phyloP scores from a whole-genome alignment of 371 early-diverging fungal species.

The Haplosporangium sp. region DNA sequence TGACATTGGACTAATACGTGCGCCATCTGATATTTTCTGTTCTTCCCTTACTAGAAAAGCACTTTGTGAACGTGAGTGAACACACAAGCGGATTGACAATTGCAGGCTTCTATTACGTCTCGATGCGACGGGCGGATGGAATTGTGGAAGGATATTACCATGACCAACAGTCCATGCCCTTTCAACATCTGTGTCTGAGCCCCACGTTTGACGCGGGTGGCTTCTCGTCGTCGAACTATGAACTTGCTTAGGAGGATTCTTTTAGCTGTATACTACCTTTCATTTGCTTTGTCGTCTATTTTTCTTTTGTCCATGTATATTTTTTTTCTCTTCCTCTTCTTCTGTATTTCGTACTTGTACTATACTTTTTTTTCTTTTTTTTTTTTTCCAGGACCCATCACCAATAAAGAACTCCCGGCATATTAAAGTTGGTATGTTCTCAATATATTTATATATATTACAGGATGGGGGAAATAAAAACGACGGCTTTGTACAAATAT shows the following conservation, averaged over 20 bases:
- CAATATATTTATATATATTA: no score
- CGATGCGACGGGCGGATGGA: conserved; percentile 63
- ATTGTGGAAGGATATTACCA: conserved; percentile 60
- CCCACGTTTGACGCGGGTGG: conserved; percentile 29
- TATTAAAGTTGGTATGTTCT: no score
- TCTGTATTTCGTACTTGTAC: no score
- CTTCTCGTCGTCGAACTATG: conserved; percentile 35
- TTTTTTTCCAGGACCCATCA: no score
- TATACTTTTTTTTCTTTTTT: no score
- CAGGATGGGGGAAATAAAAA: no score
- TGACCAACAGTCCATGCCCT: conserved; percentile 35
- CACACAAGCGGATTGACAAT: conserved; percentile 65
- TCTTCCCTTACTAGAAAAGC: conserved; percentile 54
- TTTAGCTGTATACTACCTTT: not conserved
- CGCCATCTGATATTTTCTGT: not conserved
- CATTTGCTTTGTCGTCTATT: no score
- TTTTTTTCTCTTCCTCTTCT: no score
- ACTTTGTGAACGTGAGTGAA: conserved; percentile 63
- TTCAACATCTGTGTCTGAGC: conserved; percentile 29
- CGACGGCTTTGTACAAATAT: no score
- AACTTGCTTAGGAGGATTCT: conserved; percentile 25
- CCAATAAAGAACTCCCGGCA: no score
- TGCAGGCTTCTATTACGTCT: conserved; percentile 70
- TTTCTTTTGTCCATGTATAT: no score
- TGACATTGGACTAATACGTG: not conserved